These are phyloP conservation scores for Simplicillium sp. DNA, from an alignment of 2,329 filamentous ascomycete genomes.

Conservation along the genomic window DNA sequence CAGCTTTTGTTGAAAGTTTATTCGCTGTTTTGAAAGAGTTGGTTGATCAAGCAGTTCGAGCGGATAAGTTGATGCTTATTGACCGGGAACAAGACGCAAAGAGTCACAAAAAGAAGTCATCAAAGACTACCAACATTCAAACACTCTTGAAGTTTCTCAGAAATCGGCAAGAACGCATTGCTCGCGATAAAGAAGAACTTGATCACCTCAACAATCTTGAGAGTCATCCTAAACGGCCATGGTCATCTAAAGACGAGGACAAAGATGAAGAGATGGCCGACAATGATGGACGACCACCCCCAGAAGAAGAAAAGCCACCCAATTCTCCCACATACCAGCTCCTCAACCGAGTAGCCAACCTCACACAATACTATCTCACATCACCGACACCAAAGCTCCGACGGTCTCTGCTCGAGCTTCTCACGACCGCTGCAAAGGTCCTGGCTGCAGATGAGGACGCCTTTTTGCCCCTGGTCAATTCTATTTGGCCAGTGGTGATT, in stretches of 20 bases:
- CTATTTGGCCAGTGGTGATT: constrained; percentile 77
- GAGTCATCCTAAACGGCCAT: constrained; percentile 24
- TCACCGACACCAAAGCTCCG: constrained; percentile 73
- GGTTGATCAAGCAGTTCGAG: constrained; percentile 69
- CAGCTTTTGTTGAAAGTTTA: constrained; percentile 71
- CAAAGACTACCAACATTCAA: constrained; percentile 24
- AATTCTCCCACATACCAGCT: constrained; percentile 73
- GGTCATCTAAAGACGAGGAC: constrained; percentile 27
- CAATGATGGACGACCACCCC: constrained; percentile 16
- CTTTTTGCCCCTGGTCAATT: constrained; percentile 83
- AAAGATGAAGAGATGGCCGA: constrained; percentile 22
- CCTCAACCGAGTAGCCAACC: constrained; percentile 68
- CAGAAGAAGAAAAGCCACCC: constrained; percentile 44
- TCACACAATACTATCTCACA: constrained; percentile 86
- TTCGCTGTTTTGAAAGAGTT: constrained; percentile 78
- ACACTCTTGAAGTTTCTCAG: constrained; percentile 51
- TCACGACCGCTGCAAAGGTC: constrained; percentile 61
- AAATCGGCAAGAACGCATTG: constrained; percentile 33
- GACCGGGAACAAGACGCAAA: constrained; percentile 24
- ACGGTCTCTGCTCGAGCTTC: constrained; percentile 66
- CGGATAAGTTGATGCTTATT: constrained; percentile 34
- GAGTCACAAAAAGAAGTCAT: constrained; percentile 28
- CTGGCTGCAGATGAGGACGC: constrained; percentile 69
- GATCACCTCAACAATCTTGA: constrained; percentile 16
- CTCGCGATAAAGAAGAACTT: constrained; percentile 25